phyloP scores from a whole-genome alignment of 1,139 yeast genomes.

The Diutina siamensis region DNA sequence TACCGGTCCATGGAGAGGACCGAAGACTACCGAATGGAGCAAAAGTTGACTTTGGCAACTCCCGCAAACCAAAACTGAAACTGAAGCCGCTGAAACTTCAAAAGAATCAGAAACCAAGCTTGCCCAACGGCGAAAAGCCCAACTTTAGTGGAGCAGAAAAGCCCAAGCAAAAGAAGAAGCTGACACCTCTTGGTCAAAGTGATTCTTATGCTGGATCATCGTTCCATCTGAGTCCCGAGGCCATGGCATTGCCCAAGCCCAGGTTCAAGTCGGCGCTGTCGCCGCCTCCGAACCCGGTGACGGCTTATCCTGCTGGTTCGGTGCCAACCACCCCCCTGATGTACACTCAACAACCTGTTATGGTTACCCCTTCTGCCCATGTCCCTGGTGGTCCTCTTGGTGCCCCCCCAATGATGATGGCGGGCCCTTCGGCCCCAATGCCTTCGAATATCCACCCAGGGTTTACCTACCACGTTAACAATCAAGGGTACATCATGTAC shows the following conservation, averaged over 20 bases:
- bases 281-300: slow-evolving; percentile 20
- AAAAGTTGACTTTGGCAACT: slow-evolving; percentile 12
- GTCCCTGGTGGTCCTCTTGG: neutral
- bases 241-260: slow-evolving; percentile 45
- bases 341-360: neutral
- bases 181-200: slow-evolving; percentile 10
- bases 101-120: slow-evolving; percentile 5
- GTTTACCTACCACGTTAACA: slow-evolving; percentile 20
- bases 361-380: neutral
- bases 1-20: slow-evolving; percentile 3
- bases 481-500: slow-evolving; percentile 22
- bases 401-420: neutral
- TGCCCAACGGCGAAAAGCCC: slow-evolving; percentile 26
- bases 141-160: slow-evolving; percentile 13
- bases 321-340: slow-evolving; percentile 4
- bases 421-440: slow-evolving; percentile 7
- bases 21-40: slow-evolving; percentile 11
- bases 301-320: slow-evolving; percentile 18
- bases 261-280: slow-evolving; percentile 22
- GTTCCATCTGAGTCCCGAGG: slow-evolving; percentile 47
- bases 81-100: neutral
- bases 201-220: slow-evolving; percentile 47
- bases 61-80: slow-evolving; percentile 2
- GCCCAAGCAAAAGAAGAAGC: slow-evolving; percentile 6
- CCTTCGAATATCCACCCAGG: slow-evolving; percentile 14